Evolutionary conservation across 768 basidiomycete genomes (phyloP).

Genomic region (Auricularia auricula-judae): DNA sequence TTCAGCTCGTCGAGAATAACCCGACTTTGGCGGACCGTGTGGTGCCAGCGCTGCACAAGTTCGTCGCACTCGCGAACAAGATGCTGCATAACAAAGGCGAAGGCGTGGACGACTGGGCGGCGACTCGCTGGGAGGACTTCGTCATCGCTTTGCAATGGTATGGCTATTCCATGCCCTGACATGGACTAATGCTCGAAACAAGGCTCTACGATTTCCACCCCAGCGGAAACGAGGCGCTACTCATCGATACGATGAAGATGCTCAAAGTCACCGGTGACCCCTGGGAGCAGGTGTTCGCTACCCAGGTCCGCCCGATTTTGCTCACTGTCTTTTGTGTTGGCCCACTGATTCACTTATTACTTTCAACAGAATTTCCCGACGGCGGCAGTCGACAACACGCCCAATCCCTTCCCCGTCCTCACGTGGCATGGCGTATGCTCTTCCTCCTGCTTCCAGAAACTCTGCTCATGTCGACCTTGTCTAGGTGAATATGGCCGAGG

Average conservation of each 20-base stretch:
- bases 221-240: slow-evolving; percentile 33
- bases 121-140: slow-evolving; percentile 49
- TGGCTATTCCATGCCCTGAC: neutral
- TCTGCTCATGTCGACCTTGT: slow-evolving; percentile 23
- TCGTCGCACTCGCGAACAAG: slow-evolving; percentile 38
- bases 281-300: slow-evolving; percentile 42
- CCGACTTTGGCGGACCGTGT: slow-evolving; percentile 32
- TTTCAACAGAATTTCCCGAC: slow-evolving; percentile 33
- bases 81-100: slow-evolving; percentile 40
- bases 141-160: slow-evolving; percentile 46
- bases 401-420: slow-evolving; percentile 35
- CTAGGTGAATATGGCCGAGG: slow-evolving; percentile 46
- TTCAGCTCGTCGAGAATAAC: slow-evolving; percentile 42
- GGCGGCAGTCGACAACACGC: slow-evolving; percentile 24
- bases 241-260: slow-evolving; percentile 43
- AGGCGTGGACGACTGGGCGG: slow-evolving; percentile 43
- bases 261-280: slow-evolving; percentile 41
- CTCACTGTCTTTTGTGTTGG: neutral
- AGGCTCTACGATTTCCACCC: slow-evolving; percentile 49
- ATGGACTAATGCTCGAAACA: too few relatives aligned
- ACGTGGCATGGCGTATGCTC: slow-evolving; percentile 22
- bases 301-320: slow-evolving; percentile 21
- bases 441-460: too few relatives aligned
- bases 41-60: slow-evolving; percentile 41
- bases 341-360: neutral